phyloP scores from a whole-genome alignment of 305 asterid species.

The Fraxinus xanthoxyloides region DNA sequence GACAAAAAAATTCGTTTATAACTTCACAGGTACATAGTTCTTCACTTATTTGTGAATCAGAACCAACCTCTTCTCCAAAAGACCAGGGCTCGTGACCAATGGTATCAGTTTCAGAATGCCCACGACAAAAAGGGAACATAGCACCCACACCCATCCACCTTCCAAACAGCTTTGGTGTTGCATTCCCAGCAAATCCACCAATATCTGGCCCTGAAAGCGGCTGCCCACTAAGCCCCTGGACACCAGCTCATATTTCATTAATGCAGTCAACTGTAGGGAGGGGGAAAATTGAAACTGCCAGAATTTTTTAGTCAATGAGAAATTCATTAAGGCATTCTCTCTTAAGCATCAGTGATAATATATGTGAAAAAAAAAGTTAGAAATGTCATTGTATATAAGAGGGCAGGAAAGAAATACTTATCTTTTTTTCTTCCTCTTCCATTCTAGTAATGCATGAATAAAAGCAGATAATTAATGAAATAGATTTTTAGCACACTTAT shows the following conservation, averaged over 20 bases:
- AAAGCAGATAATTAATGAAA: not conserved
- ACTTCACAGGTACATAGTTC: not conserved
- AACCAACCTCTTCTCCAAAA: slow-evolving; percentile 87
- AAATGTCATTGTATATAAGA: not conserved
- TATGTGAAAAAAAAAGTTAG: not conserved
- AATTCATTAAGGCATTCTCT: not conserved
- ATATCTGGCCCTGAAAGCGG: slow-evolving; percentile 96
- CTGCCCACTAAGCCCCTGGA: slow-evolving; percentile 95
- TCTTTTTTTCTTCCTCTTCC: not conserved
- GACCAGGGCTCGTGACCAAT: slow-evolving; percentile 97
- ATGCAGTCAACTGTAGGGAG: slow-evolving; percentile 10
- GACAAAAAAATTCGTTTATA: slow-evolving; percentile 3
- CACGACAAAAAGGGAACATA: slow-evolving; percentile 96
- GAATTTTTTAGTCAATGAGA: not conserved
- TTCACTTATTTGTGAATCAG: not conserved
- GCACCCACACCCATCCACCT: slow-evolving; percentile 98
- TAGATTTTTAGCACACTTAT: not conserved
- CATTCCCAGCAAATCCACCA: slow-evolving; percentile 96
- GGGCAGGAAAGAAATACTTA: not conserved
- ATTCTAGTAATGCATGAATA: not conserved
- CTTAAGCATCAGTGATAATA: not conserved
- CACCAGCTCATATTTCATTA: slow-evolving; percentile 20
- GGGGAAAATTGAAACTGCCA: not conserved
- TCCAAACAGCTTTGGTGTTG: slow-evolving; percentile 93
- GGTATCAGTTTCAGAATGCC: slow-evolving; percentile 80